These are phyloP conservation scores for Pleurotus djamor DNA, from an alignment of 768 basidiomycete genomes.

Conservation along the genomic window DNA sequence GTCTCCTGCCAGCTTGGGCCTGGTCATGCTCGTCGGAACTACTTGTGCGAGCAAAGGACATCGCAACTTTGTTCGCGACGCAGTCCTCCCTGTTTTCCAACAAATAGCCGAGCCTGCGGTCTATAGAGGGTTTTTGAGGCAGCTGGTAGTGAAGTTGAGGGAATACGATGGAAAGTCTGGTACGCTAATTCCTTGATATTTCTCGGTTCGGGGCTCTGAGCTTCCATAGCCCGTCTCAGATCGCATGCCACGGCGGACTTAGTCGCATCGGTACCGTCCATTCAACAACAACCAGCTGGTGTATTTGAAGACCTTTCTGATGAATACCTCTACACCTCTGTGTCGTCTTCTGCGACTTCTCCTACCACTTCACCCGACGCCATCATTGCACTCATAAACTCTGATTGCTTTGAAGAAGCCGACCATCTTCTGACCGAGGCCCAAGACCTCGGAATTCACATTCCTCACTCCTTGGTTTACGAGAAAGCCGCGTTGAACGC, in stretches of 20 bases:
- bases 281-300: background rate
- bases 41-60: slow-evolving; percentile 49
- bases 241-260: no score
- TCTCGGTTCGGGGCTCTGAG: background rate
- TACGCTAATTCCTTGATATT: background rate
- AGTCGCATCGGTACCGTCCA: no score
- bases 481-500: slow-evolving; percentile 22
- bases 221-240: background rate
- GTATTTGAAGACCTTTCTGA: background rate
- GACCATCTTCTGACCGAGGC: slow-evolving; percentile 29
- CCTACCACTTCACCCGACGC: slow-evolving; percentile 7
- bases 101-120: slow-evolving; percentile 7
- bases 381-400: slow-evolving; percentile 14
- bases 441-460: slow-evolving; percentile 19
- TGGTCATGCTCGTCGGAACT: slow-evolving; percentile 40
- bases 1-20: slow-evolving; percentile 24
- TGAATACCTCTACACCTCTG: background rate
- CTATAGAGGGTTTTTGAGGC: slow-evolving; percentile 11
- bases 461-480: slow-evolving; percentile 26
- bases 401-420: slow-evolving; percentile 25
- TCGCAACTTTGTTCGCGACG: slow-evolving; percentile 14
- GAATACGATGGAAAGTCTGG: background rate
- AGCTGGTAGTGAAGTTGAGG: background rate
- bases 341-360: background rate
- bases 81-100: slow-evolving; percentile 22